These are phyloP conservation scores for Crithidia thermophila DNA, from an alignment of 208 protist species.

Conservation along the genomic window DNA sequence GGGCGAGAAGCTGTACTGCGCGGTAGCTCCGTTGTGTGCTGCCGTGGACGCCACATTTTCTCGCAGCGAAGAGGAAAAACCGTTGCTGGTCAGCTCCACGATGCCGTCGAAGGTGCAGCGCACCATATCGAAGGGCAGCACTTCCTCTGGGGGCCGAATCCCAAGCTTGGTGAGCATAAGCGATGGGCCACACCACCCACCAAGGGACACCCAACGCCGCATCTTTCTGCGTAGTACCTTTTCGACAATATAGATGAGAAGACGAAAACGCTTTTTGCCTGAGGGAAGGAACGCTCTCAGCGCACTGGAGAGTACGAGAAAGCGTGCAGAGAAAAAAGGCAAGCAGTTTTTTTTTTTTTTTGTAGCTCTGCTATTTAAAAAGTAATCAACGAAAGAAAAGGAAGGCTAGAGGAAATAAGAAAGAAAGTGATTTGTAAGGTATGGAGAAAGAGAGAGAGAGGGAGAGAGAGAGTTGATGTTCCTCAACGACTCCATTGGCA, in stretches of 20 bases:
- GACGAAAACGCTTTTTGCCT: too few species aligned
- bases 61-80: conserved; percentile 35
- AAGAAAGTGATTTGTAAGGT: conserved; percentile 2
- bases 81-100: conserved; percentile 52
- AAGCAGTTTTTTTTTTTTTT: not conserved
- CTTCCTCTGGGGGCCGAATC: conserved; percentile 41
- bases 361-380: not conserved
- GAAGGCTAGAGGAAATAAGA: conserved; percentile 5
- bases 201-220: conserved; percentile 82
- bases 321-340: conserved; percentile 29
- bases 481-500: not conserved
- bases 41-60: not conserved
- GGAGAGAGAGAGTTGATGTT: not conserved
- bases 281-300: too few species aligned
- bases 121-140: conserved; percentile 79
- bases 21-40: not conserved
- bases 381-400: conserved; percentile 4
- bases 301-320: not conserved
- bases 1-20: conserved; percentile 9
- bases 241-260: not conserved
- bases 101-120: conserved; percentile 87
- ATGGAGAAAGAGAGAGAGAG: conserved; percentile 28
- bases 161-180: conserved; percentile 82
- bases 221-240: conserved; percentile 15
- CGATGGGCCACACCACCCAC: conserved; percentile 82